Base-by-base conservation (phyloP, 352 stramenopile genomes). In the Globisporangium irregulare region DNA sequence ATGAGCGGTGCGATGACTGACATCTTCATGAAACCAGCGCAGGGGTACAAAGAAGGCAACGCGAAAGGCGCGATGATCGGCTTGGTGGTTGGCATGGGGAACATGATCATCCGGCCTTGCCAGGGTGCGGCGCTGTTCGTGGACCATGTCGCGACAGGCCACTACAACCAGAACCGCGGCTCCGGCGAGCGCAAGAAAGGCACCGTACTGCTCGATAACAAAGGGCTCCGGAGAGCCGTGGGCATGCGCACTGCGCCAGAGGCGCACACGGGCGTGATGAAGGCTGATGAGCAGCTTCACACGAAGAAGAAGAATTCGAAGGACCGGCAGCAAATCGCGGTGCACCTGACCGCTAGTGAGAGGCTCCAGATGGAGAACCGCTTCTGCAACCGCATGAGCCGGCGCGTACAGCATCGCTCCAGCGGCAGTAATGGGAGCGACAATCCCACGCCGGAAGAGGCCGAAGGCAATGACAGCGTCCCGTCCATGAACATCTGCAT, bases 401-500 rank as follows among this genome's bases (percentile, higher is more conserved):
- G 29, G 29, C 29, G 29, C 29, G 3, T 34, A 4, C 29, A 34
- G 29, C 29, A 34, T 4, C 29, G 7, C 29, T 7, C 29, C 29
- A 34, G 29, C 29, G 29, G 29, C 29, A 34, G 29, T 8, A 34
- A 0, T 6, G 29, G 29, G 29, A 34, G 29, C 3, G 29, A 34
- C 7, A 34, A 29, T 29, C 25, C 29, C 29, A 34, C 29, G 29
- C 29, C 29, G 29, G 29, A 34, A 34, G 29, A 34, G 29, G 7
- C 7, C 29, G 29, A 78, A 54, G 63, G 67, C 12, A 67, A 43
- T 12, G 76, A 77, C 5, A 59, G 57, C 24, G 53, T 90, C 12
- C 81, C 78, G 10, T 76, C 73, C 61, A 88, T 93, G 80, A 91
- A 87, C 48, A 86, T 93, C 64, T 87, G 80, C 57, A 77, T 93